These are phyloP conservation scores for Geranium rotundifolium DNA, from an alignment of 345 rosid species.

Conservation along the genomic window DNA sequence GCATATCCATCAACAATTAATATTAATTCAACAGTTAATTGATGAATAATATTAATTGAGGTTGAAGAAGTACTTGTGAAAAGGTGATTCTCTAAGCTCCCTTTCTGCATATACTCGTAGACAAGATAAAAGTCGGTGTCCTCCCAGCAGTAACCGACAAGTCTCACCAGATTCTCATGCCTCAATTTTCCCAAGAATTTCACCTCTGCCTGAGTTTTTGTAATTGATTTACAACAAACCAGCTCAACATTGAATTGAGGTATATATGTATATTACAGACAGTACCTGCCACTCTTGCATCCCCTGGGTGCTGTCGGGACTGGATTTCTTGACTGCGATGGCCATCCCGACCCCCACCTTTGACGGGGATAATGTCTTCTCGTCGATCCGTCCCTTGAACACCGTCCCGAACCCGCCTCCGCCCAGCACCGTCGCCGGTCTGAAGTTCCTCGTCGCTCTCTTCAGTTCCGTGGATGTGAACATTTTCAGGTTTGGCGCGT, in stretches of 20 bases:
- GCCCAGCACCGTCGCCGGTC: slow-evolving; percentile 58
- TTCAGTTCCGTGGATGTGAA: slow-evolving; percentile 45
- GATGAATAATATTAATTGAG: not conserved
- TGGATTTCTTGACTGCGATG: slow-evolving; percentile 80
- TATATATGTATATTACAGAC: not conserved
- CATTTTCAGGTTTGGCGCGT: slow-evolving; percentile 38
- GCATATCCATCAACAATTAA: slow-evolving; percentile 8
- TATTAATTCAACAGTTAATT: not conserved
- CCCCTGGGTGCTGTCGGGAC: slow-evolving; percentile 63
- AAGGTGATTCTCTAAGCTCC: slow-evolving; percentile 75
- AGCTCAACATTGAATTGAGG: not conserved
- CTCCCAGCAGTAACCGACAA: slow-evolving; percentile 79
- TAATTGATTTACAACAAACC: not conserved
- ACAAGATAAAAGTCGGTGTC: slow-evolving; percentile 58
- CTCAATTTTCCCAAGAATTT: slow-evolving; percentile 63
- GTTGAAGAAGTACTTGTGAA: slow-evolving; percentile 41
- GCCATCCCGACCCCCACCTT: slow-evolving; percentile 53
- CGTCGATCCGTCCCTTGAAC: slow-evolving; percentile 78
- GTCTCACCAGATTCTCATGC: slow-evolving; percentile 73
- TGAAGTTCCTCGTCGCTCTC: slow-evolving; percentile 65
- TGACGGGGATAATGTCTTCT: slow-evolving; percentile 47
- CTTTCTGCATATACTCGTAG: slow-evolving; percentile 64
- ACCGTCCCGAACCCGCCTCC: slow-evolving; percentile 93
- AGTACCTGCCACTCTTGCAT: slow-evolving; percentile 75
- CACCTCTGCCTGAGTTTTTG: slow-evolving; percentile 53